These are phyloP conservation scores for Pisolithus tinctorius DNA, from an alignment of 768 basidiomycete species.

Conservation along the genomic window DNA sequence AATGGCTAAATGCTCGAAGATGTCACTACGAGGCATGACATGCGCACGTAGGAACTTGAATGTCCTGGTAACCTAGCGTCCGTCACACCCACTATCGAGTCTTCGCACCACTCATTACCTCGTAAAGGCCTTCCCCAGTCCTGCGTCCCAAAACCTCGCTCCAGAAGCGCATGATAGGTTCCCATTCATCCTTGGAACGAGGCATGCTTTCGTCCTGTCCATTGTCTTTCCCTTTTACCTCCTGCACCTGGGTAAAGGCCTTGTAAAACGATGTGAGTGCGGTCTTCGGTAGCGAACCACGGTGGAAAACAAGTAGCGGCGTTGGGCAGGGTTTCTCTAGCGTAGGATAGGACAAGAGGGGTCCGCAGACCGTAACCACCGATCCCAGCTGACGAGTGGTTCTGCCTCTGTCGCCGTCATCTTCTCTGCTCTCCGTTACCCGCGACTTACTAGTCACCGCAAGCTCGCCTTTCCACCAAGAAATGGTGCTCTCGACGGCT, in stretches of 20 bases:
- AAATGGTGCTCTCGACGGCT: constrained; percentile 59
- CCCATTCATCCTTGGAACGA: constrained; percentile 68
- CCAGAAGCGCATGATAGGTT: constrained; percentile 84
- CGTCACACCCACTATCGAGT: background rate
- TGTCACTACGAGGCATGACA: no score
- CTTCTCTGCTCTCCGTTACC: constrained; percentile 2
- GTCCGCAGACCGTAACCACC: constrained; percentile 62
- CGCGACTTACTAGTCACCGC: constrained; percentile 1
- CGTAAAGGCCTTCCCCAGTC: constrained; percentile 56
- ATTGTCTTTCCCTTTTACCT: constrained; percentile 37
- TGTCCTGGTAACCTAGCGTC: no score
- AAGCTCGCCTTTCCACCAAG: constrained; percentile 43
- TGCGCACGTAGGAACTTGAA: no score
- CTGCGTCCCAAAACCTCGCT: constrained; percentile 56
- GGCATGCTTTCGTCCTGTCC: constrained; percentile 59
- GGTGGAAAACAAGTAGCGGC: constrained; percentile 54
- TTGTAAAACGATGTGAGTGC: constrained; percentile 50
- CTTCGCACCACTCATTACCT: constrained; percentile 44
- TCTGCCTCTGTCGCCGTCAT: background rate
- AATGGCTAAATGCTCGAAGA: no score
- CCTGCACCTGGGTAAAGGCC: constrained; percentile 46
- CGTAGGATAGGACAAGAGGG: constrained; percentile 75
- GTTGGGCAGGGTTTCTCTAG: constrained; percentile 46
- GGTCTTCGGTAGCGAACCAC: constrained; percentile 39
- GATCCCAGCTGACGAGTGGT: constrained; percentile 48